These are phyloP conservation scores for Vigna unguiculata DNA, from an alignment of 306 rosid genomes.

Conservation along the genomic window DNA sequence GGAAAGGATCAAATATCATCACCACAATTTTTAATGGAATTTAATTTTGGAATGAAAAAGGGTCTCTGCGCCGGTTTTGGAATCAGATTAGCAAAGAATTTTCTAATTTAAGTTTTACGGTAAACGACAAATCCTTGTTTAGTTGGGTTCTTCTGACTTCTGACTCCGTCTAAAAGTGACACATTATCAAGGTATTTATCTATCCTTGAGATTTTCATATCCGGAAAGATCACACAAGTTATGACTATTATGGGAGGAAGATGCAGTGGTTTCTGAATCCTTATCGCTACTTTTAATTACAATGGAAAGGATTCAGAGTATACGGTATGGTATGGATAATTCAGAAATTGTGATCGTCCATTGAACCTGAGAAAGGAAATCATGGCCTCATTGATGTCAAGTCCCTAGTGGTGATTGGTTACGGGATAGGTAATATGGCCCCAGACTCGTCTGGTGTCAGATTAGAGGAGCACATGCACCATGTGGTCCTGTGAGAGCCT, in stretches of 20 bases:
- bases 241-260: neutral
- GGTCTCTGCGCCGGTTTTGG: neutral
- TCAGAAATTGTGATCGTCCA: constrained; percentile 35
- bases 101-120: neutral
- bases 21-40: neutral
- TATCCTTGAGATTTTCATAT: neutral
- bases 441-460: constrained; percentile 47
- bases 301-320: constrained; percentile 9
- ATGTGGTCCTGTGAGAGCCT: constrained; percentile 43
- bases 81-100: neutral
- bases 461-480: constrained; percentile 48
- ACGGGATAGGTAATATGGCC: constrained; percentile 36
- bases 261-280: constrained; percentile 10
- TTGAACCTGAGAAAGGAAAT: constrained; percentile 41
- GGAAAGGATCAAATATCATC: neutral
- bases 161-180: neutral
- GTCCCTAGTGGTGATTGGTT: constrained; percentile 40
- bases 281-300: constrained; percentile 1
- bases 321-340: constrained; percentile 27
- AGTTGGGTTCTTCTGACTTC: neutral
- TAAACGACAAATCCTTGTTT: neutral
- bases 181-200: constrained; percentile 1
- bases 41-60: constrained; percentile 1
- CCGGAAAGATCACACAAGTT: neutral
- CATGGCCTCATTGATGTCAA: constrained; percentile 36